Evolutionary conservation across 2,329 filamentous ascomycete species (phyloP).

Genomic region (Pochonia chlamydosporia): DNA sequence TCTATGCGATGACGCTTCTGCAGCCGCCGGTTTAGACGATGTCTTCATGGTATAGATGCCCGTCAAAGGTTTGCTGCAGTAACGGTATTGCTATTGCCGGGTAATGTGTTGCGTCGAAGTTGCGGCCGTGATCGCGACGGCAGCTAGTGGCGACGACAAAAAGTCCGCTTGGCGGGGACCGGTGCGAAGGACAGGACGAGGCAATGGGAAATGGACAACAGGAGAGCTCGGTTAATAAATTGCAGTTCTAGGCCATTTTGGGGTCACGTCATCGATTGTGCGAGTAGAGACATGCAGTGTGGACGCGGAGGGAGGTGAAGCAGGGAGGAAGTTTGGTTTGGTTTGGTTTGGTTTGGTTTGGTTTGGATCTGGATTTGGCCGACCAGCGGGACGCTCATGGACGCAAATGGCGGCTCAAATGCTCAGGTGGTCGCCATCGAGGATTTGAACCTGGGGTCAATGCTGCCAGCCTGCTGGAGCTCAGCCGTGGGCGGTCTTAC

Average conservation of each 20-base stretch:
- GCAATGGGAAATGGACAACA: neutral
- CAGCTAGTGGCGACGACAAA: neutral
- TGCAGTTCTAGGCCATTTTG: slow-evolving; percentile 8
- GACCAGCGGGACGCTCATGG: neutral
- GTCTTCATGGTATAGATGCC: slow-evolving; percentile 42
- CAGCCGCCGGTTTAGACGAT: slow-evolving; percentile 43
- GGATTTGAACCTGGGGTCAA: too few species aligned
- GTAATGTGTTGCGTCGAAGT: neutral
- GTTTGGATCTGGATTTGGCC: too few species aligned
- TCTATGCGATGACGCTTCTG: slow-evolving; percentile 43
- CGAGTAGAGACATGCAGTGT: neutral
- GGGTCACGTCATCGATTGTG: slow-evolving; percentile 6
- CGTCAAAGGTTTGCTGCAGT: neutral
- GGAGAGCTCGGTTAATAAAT: neutral
- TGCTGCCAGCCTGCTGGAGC: neutral
- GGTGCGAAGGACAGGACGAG: neutral
- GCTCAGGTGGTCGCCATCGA: too few species aligned
- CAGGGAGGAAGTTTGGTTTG: neutral
- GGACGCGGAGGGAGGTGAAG: neutral
- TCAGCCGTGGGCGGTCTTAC: too few species aligned
- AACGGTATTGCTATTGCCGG: too few species aligned
- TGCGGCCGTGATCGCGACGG: neutral
- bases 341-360: too few species aligned
- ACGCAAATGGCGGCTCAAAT: neutral
- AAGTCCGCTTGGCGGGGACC: neutral